Evolutionary conservation across 495 filamentous ascomycete genomes (phyloP).

Genomic region (Aspergillus saccharolyticus): DNA sequence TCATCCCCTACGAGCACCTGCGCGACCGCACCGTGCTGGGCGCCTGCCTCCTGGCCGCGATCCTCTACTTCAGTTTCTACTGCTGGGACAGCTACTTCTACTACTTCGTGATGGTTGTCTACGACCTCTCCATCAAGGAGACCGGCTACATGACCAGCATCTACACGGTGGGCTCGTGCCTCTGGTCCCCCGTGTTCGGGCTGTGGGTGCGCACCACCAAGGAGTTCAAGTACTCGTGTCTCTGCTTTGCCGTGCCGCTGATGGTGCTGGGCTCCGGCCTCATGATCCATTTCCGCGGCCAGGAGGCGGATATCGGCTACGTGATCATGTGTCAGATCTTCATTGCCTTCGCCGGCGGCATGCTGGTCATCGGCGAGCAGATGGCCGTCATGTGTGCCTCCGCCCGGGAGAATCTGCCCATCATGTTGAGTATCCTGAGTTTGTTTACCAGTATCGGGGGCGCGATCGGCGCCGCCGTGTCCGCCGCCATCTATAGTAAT

Average conservation of each 20-base stretch:
- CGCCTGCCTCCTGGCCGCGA: slow-evolving; percentile 50
- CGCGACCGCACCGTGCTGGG: slow-evolving; percentile 60
- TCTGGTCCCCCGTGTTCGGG: slow-evolving; percentile 55
- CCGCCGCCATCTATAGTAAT: slow-evolving; percentile 65
- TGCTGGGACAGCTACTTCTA: slow-evolving; percentile 64
- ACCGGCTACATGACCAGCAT: slow-evolving; percentile 62
- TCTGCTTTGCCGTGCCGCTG: slow-evolving; percentile 59
- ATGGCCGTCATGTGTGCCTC: slow-evolving; percentile 71
- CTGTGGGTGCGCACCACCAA: slow-evolving; percentile 50
- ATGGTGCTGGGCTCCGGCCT: slow-evolving; percentile 59
- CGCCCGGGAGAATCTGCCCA: slow-evolving; percentile 58
- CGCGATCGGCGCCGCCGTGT: slow-evolving; percentile 60
- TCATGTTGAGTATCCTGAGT: slow-evolving; percentile 61
- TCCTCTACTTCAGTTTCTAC: slow-evolving; percentile 59
- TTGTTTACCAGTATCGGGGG: slow-evolving; percentile 66
- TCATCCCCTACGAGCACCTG: slow-evolving; percentile 58
- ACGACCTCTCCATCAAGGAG: slow-evolving; percentile 49
- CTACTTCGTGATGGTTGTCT: slow-evolving; percentile 69
- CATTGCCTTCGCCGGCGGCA: slow-evolving; percentile 65
- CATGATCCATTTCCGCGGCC: slow-evolving; percentile 65
- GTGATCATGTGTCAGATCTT: slow-evolving; percentile 76
- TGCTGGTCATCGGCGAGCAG: slow-evolving; percentile 61
- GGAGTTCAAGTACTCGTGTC: slow-evolving; percentile 51
- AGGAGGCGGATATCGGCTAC: slow-evolving; percentile 54
- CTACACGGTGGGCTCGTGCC: slow-evolving; percentile 65